phyloP scores from a whole-genome alignment of 2,329 filamentous ascomycete species.

The Clonostachys sp. region DNA sequence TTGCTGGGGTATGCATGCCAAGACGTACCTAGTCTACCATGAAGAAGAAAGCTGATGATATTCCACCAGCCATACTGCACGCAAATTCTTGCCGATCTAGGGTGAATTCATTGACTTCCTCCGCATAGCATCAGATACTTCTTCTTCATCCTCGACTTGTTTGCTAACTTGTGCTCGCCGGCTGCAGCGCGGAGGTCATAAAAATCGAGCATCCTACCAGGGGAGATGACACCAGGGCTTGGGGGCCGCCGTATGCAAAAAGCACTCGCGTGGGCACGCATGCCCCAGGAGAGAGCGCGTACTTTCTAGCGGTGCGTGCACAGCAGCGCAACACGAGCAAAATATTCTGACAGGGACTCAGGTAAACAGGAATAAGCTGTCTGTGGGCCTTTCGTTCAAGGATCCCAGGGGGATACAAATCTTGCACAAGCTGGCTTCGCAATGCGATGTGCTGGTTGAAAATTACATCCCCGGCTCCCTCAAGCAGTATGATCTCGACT shows the following conservation, averaged over 20 bases:
- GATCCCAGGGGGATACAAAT: constrained; percentile 80
- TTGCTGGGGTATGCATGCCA: constrained; percentile 70
- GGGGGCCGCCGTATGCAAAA: constrained; percentile 92
- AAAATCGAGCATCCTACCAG: constrained; percentile 92
- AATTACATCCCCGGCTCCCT: constrained; percentile 91
- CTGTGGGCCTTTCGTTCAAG: constrained; percentile 85
- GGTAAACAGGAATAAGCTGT: constrained; percentile 98
- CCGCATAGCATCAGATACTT: not conserved
- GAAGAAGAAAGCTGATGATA: not conserved
- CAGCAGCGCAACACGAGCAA: not conserved
- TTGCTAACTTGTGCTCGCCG: too few relatives aligned
- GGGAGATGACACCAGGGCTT: constrained; percentile 91
- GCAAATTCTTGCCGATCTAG: constrained; percentile 92
- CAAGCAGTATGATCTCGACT: constrained; percentile 90
- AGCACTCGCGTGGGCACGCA: constrained; percentile 49
- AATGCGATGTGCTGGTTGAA: constrained; percentile 91
- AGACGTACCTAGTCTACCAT: constrained; percentile 9
- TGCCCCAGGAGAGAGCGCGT: constrained; percentile 87
- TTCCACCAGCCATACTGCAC: constrained; percentile 81
- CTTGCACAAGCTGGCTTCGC: constrained; percentile 75
- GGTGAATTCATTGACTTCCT: constrained; percentile 50
- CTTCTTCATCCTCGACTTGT: too few relatives aligned
- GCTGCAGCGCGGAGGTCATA: constrained; percentile 63
- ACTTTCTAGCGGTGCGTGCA: constrained; percentile 75
- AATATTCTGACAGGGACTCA: constrained; percentile 23